These are phyloP conservation scores for Porphyrellus cyaneotinctus DNA, from an alignment of 768 basidiomycete genomes.

Conservation along the genomic window DNA sequence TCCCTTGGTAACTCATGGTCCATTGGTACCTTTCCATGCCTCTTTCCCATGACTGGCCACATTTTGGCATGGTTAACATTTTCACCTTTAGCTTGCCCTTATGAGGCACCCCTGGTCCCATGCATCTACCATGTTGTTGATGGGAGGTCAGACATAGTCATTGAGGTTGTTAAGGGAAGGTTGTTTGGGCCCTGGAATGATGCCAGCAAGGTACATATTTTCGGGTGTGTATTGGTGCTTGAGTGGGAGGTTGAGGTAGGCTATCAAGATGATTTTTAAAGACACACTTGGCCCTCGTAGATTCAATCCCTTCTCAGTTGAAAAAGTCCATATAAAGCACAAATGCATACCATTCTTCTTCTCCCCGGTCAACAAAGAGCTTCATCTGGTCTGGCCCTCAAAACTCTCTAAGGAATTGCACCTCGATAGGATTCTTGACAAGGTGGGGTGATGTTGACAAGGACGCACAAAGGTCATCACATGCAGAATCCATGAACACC, in stretches of 20 bases:
- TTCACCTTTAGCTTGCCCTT: too few species aligned
- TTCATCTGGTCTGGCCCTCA: background rate
- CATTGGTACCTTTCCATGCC: too few species aligned
- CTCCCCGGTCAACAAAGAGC: background rate
- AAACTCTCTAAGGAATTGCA: too few species aligned
- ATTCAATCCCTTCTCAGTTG: background rate
- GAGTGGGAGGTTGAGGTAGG: background rate
- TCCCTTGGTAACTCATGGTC: too few species aligned
- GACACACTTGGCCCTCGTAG: background rate
- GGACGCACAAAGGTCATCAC: background rate
- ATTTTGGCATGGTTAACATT: too few species aligned
- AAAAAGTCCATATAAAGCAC: background rate
- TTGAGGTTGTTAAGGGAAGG: background rate
- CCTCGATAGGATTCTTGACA: background rate
- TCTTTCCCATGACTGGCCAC: too few species aligned
- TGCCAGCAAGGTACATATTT: too few species aligned
- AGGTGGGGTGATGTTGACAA: background rate
- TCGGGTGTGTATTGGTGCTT: background rate
- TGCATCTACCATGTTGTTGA: conserved; percentile 29
- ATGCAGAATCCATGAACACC: background rate
- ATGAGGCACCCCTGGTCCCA: conserved; percentile 37
- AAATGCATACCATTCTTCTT: background rate
- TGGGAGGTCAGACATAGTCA: conserved; percentile 30
- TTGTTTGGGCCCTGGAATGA: too few species aligned
- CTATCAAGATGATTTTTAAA: background rate